A percentile compares a stretch with the other conserved stretches of the same genome.
Conservation (phyloP, 2,329 filamentous ascomycete genomes). For the Pseudogymnoascus sp. region DNA sequence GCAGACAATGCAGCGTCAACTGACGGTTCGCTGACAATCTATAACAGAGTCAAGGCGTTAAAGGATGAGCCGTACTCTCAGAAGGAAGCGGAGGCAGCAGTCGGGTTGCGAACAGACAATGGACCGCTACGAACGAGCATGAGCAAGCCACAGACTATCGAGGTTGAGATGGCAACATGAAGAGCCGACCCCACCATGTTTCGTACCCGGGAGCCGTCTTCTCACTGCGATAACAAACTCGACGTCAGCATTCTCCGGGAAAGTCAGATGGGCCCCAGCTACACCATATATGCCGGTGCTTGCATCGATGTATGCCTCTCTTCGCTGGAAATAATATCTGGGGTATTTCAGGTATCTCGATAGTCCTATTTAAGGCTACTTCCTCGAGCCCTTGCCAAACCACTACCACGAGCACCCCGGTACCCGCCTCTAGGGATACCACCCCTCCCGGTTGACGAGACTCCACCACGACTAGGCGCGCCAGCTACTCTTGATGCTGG, state of each 20-base stretch:
- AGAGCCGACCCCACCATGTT: neutral
- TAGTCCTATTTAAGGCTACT: constrained; percentile 23
- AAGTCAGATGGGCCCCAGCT: neutral
- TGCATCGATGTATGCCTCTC: neutral
- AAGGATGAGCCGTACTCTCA: constrained; percentile 80
- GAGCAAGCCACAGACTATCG: constrained; percentile 27
- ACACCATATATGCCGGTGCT: neutral
- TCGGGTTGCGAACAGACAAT: constrained; percentile 65
- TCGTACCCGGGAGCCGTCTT: neutral
- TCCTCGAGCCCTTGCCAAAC: constrained; percentile 18
- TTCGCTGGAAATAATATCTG: neutral
- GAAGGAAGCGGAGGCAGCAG: constrained; percentile 73
- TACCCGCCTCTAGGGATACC: neutral
- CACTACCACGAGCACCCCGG: constrained; percentile 17
- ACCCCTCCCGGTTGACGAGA: constrained; percentile 22
- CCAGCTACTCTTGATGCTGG: constrained; percentile 25
- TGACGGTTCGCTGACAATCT: neutral
- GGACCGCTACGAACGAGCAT: constrained; percentile 32
- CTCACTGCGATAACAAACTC: neutral
- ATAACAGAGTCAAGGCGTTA: constrained; percentile 64
- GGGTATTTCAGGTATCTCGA: constrained; percentile 3
- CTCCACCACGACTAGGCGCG: constrained; percentile 20
- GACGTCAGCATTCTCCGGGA: neutral
- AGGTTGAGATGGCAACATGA: constrained; percentile 33
- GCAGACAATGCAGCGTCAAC: constrained; percentile 9